phyloP scores from a whole-genome alignment of 768 basidiomycete genomes.

The Amylocystis lapponica region DNA sequence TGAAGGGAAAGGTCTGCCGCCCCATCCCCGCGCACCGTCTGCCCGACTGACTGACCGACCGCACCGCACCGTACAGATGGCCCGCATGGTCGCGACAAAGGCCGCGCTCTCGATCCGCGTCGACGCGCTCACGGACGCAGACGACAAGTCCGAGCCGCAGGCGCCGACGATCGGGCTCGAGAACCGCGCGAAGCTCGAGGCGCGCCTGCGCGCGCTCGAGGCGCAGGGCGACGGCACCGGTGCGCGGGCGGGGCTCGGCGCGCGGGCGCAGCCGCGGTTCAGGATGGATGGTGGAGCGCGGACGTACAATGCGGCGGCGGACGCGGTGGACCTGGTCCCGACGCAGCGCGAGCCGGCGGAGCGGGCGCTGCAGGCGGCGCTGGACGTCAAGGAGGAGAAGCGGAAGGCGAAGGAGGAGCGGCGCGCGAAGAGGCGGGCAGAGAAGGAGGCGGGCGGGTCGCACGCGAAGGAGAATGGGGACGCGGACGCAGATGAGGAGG shows the following conservation, averaged over 20 bases:
- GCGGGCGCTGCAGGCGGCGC: conserved; percentile 63
- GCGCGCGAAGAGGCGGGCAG: conserved; percentile 56
- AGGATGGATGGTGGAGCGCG: conserved; percentile 74
- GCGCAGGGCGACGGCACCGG: conserved; percentile 69
- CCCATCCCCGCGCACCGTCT: not conserved
- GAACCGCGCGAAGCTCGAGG: conserved; percentile 93
- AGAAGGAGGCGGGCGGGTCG: conserved; percentile 37
- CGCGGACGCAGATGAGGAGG: conserved; percentile 9
- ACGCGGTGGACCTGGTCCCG: conserved; percentile 76
- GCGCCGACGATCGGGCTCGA: conserved; percentile 89
- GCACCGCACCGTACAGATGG: conserved; percentile 85
- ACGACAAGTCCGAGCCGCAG: conserved; percentile 78
- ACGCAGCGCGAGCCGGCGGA: conserved; percentile 83
- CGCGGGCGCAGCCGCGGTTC: conserved; percentile 55
- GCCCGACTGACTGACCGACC: too few relatives aligned
- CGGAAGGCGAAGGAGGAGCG: conserved; percentile 73
- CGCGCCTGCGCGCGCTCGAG: conserved; percentile 85
- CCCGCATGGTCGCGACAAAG: conserved; percentile 99
- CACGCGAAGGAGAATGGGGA: conserved; percentile 41
- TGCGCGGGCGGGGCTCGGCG: conserved; percentile 43
- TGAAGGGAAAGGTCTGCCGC: conserved; percentile 91
- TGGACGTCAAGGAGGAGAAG: conserved; percentile 88
- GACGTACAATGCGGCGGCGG: conserved; percentile 83
- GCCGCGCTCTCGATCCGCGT: conserved; percentile 96
- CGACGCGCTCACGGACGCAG: conserved; percentile 89